Evolutionary conservation across 352 stramenopile species (phyloP).

Genomic region (Pythium oligandrum): DNA sequence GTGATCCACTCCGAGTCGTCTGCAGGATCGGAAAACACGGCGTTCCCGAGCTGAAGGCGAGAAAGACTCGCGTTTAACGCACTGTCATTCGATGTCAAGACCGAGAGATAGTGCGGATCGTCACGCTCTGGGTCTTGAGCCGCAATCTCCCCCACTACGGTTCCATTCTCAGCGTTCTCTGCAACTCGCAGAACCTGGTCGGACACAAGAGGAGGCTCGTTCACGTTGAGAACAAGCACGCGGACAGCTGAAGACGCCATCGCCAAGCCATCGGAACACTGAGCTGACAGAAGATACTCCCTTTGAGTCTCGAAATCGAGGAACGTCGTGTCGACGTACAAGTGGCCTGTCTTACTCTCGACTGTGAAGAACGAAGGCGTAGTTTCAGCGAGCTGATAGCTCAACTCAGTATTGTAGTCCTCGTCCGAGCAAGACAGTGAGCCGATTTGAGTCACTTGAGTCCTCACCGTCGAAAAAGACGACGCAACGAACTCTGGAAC

Average conservation of each 20-base stretch:
- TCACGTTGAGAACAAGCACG: slow-evolving; percentile 40
- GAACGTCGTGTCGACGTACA: slow-evolving; percentile 30
- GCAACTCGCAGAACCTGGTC: slow-evolving; percentile 24
- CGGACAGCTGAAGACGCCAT: slow-evolving; percentile 8
- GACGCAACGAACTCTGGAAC: slow-evolving; percentile 7
- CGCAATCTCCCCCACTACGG: slow-evolving; percentile 6
- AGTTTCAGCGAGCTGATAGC: slow-evolving; percentile 22
- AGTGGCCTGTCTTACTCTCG: slow-evolving; percentile 32
- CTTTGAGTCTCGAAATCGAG: slow-evolving; percentile 45
- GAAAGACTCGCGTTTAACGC: background rate
- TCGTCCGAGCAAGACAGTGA: slow-evolving; percentile 44
- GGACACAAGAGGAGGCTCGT: slow-evolving; percentile 31
- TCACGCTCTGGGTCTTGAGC: slow-evolving; percentile 19
- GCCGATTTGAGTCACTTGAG: slow-evolving; percentile 3
- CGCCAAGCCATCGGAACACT: slow-evolving; percentile 35
- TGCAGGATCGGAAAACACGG: slow-evolving; percentile 12
- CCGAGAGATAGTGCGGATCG: slow-evolving; percentile 15
- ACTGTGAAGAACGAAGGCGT: slow-evolving; percentile 31
- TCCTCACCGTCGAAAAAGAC: background rate
- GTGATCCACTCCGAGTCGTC: slow-evolving; percentile 18
- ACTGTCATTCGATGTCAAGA: slow-evolving; percentile 1
- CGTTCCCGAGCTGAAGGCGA: background rate
- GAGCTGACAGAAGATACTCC: slow-evolving; percentile 19
- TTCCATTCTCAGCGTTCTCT: slow-evolving; percentile 25
- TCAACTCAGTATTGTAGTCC: slow-evolving; percentile 32